Conservation (phyloP, 106 monocot genomes). For the Dendrobium catenatum region DNA sequence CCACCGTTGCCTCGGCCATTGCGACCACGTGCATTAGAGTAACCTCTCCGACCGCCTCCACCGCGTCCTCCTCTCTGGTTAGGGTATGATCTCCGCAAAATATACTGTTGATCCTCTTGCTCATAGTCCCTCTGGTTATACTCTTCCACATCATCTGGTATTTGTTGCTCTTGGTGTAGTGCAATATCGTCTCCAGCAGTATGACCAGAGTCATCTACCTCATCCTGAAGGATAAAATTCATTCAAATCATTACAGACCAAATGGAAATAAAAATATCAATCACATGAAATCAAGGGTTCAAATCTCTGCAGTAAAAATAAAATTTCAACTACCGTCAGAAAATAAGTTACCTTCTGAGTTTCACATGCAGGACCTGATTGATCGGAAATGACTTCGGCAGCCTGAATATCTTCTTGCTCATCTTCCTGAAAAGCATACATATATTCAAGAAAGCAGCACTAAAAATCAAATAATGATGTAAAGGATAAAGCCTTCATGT, state of each 20-base stretch:
- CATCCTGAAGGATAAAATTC: constrained; percentile 24
- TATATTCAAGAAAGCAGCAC: not conserved
- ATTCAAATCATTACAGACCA: not conserved
- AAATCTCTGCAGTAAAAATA: not conserved
- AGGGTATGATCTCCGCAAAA: constrained; percentile 21
- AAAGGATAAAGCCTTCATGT: not conserved
- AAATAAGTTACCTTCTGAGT: not conserved
- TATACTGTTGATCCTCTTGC: constrained; percentile 21
- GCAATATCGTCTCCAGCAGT: constrained; percentile 12
- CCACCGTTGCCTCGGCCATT: constrained; percentile 19
- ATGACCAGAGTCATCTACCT: constrained; percentile 10
- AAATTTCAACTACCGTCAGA: not conserved
- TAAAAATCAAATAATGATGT: not conserved
- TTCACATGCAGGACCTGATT: not conserved
- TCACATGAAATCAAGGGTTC: too few species aligned
- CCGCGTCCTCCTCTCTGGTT: constrained; percentile 35
- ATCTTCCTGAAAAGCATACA: constrained; percentile 3
- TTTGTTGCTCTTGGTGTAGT: constrained; percentile 23
- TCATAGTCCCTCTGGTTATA: constrained; percentile 29
- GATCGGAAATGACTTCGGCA: not conserved
- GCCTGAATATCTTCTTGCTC: not conserved
- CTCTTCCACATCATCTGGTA: constrained; percentile 21
- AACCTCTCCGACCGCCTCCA: constrained; percentile 24
- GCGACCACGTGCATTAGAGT: constrained; percentile 22
- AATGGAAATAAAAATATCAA: not conserved